A percentile compares a stretch with the other conserved stretches of the same genome.
Evolutionary conservation across 768 basidiomycete species (phyloP).

Genomic region (Ephemerocybe angulata): DNA sequence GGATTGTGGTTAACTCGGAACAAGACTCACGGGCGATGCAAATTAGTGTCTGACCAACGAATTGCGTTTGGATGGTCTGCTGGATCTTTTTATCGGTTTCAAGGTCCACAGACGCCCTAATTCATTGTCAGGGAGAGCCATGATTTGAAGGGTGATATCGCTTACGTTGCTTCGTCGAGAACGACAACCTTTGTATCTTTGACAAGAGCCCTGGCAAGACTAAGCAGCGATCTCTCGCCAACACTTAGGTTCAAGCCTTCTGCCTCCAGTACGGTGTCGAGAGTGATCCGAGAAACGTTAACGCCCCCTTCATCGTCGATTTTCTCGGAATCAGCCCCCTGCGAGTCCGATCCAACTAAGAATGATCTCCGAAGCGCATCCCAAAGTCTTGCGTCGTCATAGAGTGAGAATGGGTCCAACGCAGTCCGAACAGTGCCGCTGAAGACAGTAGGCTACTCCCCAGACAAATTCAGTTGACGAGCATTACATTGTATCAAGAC

Average conservation of each 20-base stretch:
- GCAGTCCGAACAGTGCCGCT: slow-evolving; percentile 52
- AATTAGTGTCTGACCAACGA: slow-evolving; percentile 67
- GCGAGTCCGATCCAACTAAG: slow-evolving; percentile 24
- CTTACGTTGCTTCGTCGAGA: slow-evolving; percentile 71
- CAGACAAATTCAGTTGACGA: too few species aligned
- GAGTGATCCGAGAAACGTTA: slow-evolving; percentile 38
- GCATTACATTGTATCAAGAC: too few species aligned
- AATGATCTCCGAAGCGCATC: slow-evolving; percentile 67
- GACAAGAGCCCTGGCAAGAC: slow-evolving; percentile 76
- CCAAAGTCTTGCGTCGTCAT: slow-evolving; percentile 63
- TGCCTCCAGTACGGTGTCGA: slow-evolving; percentile 74
- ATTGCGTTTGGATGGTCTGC: slow-evolving; percentile 69
- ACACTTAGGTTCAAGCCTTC: slow-evolving; percentile 76
- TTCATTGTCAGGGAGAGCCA: slow-evolving; percentile 3
- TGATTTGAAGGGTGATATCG: background rate
- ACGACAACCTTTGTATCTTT: slow-evolving; percentile 73
- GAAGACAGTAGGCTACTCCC: slow-evolving; percentile 10
- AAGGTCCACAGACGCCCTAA: slow-evolving; percentile 63
- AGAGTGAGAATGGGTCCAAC: slow-evolving; percentile 57
- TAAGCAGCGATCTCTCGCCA: slow-evolving; percentile 68
- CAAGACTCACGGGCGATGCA: slow-evolving; percentile 70
- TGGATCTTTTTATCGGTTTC: slow-evolving; percentile 84
- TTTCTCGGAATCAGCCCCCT: slow-evolving; percentile 32
- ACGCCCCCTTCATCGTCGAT: slow-evolving; percentile 45
- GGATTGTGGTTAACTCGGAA: background rate